These are phyloP conservation scores for Coniochaeta sp. DNA, from an alignment of 2,329 filamentous ascomycete species.

Conservation along the genomic window DNA sequence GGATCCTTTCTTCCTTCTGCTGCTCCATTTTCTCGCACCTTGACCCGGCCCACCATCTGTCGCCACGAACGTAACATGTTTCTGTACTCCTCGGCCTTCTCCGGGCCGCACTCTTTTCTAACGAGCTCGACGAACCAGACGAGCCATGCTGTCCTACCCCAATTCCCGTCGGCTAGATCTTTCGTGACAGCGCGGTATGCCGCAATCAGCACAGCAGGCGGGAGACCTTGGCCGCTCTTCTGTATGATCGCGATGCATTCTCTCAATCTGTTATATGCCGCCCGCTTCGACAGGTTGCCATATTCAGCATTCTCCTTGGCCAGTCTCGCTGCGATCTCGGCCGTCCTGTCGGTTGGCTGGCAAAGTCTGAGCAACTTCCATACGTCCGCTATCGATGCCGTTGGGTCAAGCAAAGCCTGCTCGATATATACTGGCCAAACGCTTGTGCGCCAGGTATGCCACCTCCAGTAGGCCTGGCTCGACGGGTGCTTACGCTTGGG, in stretches of 20 bases:
- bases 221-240: conserved; percentile 13
- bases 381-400: neutral
- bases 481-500: conserved; percentile 6
- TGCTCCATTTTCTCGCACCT: neutral
- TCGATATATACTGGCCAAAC: conserved; percentile 2
- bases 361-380: neutral
- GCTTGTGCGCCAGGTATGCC: too few species aligned
- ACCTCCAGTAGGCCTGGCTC: too few species aligned
- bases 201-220: conserved; percentile 18
- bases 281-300: conserved; percentile 13
- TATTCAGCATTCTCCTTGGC: conserved; percentile 12
- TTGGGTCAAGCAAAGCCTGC: neutral
- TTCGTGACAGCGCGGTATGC: conserved; percentile 26
- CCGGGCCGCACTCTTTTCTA: conserved; percentile 16
- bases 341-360: conserved; percentile 5
- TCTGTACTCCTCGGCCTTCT: conserved; percentile 13
- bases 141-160: conserved; percentile 26
- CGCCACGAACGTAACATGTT: conserved; percentile 18
- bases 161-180: conserved; percentile 23
- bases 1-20: neutral
- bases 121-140: conserved; percentile 27
- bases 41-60: conserved; percentile 6
- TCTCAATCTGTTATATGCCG: conserved; percentile 23
- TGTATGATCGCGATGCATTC: conserved; percentile 23
- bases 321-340: conserved; percentile 14